Conservation (phyloP, 2,329 filamentous ascomycete genomes). For the Clonostachys rosea region DNA sequence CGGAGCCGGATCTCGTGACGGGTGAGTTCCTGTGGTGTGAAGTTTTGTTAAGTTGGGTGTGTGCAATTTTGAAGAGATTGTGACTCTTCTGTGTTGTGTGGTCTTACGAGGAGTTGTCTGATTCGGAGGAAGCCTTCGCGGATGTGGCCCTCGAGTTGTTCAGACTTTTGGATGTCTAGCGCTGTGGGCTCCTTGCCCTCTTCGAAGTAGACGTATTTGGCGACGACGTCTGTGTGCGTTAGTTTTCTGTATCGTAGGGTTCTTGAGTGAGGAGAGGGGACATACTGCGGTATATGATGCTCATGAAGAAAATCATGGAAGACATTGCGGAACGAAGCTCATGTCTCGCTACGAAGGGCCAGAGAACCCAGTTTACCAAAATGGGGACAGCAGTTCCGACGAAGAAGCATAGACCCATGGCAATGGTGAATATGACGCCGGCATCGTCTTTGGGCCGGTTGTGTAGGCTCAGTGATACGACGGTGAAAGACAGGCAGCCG, state of each 20-base stretch:
- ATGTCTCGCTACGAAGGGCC: slow-evolving; percentile 57
- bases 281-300: slow-evolving; percentile 49
- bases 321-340: slow-evolving; percentile 51
- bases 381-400: slow-evolving; percentile 49
- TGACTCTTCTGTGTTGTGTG: background rate
- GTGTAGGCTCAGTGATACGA: slow-evolving; percentile 41
- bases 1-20: slow-evolving; percentile 55
- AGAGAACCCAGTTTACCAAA: slow-evolving; percentile 53
- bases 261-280: background rate
- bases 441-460: slow-evolving; percentile 22
- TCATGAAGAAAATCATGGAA: slow-evolving; percentile 52
- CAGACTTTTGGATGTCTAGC: slow-evolving; percentile 45
- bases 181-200: slow-evolving; percentile 44
- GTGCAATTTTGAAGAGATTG: background rate
- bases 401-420: slow-evolving; percentile 44
- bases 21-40: slow-evolving; percentile 34
- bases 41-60: background rate
- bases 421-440: slow-evolving; percentile 33
- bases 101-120: slow-evolving; percentile 43
- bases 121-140: slow-evolving; percentile 56
- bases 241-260: background rate
- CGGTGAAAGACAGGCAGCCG: slow-evolving; percentile 51
- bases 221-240: slow-evolving; percentile 35
- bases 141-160: slow-evolving; percentile 54
- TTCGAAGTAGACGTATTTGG: slow-evolving; percentile 55